Base-by-base conservation (phyloP, 192 early-diverging fungal species). In the Entomortierella lignicola region DNA sequence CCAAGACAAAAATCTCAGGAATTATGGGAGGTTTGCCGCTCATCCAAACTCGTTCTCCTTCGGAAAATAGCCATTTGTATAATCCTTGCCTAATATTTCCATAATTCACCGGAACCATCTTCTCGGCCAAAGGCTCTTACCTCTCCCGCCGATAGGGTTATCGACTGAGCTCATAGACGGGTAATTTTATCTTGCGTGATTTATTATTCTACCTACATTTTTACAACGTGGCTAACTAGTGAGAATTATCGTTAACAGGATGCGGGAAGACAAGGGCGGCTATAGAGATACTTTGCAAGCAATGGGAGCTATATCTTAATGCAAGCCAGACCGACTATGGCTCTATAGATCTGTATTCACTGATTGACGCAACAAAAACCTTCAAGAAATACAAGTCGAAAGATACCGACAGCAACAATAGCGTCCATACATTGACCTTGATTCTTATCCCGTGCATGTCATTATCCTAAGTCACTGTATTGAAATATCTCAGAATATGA, bases 261-360 rank as follows among this genome's bases (percentile, higher is more conserved):
- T 67, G 65, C 31, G 65, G 65, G 4, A 67, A 67, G 53, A 67
- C 66, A 27, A 57, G 55, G 18, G 50, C 66, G 0, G 43, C 55
- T 4, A 58, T 68, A 30, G 55, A 68, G 47, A 51, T 68, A 7
- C 44, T 68, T 18, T 48, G 23, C 44, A 67, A 48, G 39, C 31
- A 56, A 54, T 57, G 65, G 65, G 65, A 55, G 26, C 57, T 67
- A 4, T 67, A 67, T 31, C 57, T 67, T 51, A 67, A 50, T 37
- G 65, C 30, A 29, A 67, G 41, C 20, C 8, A 21, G 17, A 67
- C 65, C 6, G 65, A 67, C 37, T 57, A 20, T 42, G 65, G 65
- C 26, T 67, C 65, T 23, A 21, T 0, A 0, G 65, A 67, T 67
- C 10, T 37, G 34, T 4, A 4, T 7, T 10, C 4, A 10, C 10